A percentile compares a stretch with the other conserved stretches of the same genome.
Conservation (phyloP, 768 basidiomycete genomes). For the Amanita phalloides region DNA sequence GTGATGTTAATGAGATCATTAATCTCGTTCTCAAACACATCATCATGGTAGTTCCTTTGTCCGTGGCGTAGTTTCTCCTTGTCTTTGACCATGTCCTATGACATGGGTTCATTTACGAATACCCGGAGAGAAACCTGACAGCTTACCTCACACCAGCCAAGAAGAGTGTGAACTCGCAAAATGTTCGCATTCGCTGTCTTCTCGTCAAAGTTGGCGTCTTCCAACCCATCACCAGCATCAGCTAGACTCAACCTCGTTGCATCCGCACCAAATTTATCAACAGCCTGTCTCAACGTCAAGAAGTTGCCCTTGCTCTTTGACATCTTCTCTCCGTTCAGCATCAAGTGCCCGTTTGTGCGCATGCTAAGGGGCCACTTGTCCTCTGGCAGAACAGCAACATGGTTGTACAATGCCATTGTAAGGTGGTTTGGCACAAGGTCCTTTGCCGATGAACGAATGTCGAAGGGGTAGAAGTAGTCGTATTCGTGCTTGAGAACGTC, state of each 20-base stretch:
- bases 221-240: conserved; percentile 94
- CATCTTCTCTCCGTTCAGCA: conserved; percentile 99
- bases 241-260: conserved; percentile 87
- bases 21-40: conserved; percentile 86
- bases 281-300: conserved; percentile 78
- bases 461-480: conserved; percentile 96
- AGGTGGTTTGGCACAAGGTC: conserved; percentile 94
- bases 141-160: conserved; percentile 84
- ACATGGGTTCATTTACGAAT: conserved; percentile 6
- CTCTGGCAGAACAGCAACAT: conserved; percentile 88
- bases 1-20: conserved; percentile 77
- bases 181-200: conserved; percentile 97
- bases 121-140: neutral
- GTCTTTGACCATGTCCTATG: conserved; percentile 72
- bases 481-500: conserved; percentile 84
- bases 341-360: conserved; percentile 92
- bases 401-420: conserved; percentile 90
- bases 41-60: conserved; percentile 72
- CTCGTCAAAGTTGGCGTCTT: conserved; percentile 99
- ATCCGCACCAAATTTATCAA: conserved; percentile 95
- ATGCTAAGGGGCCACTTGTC: conserved; percentile 88
- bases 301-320: conserved; percentile 95
- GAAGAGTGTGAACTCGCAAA: conserved; percentile 80
- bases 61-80: conserved; percentile 65
- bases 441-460: conserved; percentile 96